Evolutionary conservation across 495 filamentous ascomycete species (phyloP).

Genomic region (Staphylotrichum longicolle): DNA sequence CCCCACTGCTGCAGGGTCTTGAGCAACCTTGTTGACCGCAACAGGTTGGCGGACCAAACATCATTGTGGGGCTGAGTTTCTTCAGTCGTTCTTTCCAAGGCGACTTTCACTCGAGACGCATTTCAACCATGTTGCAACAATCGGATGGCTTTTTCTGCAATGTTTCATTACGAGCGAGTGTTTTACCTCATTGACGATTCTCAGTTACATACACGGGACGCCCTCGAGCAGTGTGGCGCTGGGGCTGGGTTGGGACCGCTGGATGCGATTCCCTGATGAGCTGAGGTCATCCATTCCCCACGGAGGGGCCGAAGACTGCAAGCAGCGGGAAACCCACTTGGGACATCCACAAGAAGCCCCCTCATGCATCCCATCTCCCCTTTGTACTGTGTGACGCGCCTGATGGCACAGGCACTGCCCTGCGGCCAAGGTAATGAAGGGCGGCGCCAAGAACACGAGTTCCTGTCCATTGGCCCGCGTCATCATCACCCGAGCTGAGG

Average conservation of each 20-base stretch:
- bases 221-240: too few species aligned
- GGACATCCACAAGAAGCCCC: background rate
- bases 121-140: too few species aligned
- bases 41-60: background rate
- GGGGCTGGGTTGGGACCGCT: background rate
- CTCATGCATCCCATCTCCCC: background rate
- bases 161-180: too few species aligned
- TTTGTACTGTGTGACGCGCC: background rate
- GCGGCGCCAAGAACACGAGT: constrained; percentile 10
- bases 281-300: constrained; percentile 10
- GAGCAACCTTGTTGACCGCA: background rate
- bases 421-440: background rate
- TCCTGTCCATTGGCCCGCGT: constrained; percentile 22
- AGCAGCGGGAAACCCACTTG: constrained; percentile 2
- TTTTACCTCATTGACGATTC: too few species aligned
- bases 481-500: background rate
- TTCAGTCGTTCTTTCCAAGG: too few species aligned
- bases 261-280: constrained; percentile 9
- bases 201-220: too few species aligned
- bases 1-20: constrained; percentile 8
- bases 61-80: too few species aligned
- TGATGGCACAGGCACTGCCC: constrained; percentile 4
- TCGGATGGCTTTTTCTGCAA: too few species aligned
- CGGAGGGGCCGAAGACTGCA: background rate
- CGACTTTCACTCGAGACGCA: too few species aligned